Conservation (phyloP, 2,329 filamentous ascomycete genomes). For the Dothideomycetes sp. region DNA sequence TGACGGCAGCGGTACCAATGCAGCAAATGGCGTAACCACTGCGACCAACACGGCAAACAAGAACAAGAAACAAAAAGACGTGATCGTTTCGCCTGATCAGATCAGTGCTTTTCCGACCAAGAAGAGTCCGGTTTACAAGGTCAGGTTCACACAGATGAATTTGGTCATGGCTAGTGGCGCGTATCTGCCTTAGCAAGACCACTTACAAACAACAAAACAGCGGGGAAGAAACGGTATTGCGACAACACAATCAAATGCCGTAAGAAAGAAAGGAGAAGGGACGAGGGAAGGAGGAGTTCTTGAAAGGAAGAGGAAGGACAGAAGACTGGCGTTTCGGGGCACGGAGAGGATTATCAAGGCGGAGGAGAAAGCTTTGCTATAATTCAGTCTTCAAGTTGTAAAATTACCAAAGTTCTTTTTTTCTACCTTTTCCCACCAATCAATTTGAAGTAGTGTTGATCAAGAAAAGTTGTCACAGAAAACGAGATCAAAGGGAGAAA, state of each 20-base stretch:
- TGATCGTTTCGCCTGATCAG: constrained; percentile 83
- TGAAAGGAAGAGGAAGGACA: not conserved
- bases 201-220: not conserved
- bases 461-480: no score
- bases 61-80: constrained; percentile 77
- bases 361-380: no score
- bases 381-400: no score
- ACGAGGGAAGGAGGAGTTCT: not conserved
- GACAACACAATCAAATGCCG: no score
- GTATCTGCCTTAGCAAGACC: constrained; percentile 42
- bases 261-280: no score
- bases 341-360: no score
- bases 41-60: no score
- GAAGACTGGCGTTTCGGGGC: no score
- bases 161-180: constrained; percentile 75
- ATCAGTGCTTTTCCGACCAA: constrained; percentile 93
- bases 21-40: constrained; percentile 40
- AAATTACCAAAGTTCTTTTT: no score
- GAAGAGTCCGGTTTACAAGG: constrained; percentile 89
- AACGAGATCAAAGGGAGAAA: no score
- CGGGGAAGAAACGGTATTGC: not conserved
- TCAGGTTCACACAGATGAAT: constrained; percentile 92
- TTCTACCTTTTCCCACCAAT: no score
- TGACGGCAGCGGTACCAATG: constrained; percentile 41
- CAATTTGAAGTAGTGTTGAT: no score